These are phyloP conservation scores for Epichloe typhina DNA, from an alignment of 2,329 filamentous ascomycete genomes.

Conservation along the genomic window DNA sequence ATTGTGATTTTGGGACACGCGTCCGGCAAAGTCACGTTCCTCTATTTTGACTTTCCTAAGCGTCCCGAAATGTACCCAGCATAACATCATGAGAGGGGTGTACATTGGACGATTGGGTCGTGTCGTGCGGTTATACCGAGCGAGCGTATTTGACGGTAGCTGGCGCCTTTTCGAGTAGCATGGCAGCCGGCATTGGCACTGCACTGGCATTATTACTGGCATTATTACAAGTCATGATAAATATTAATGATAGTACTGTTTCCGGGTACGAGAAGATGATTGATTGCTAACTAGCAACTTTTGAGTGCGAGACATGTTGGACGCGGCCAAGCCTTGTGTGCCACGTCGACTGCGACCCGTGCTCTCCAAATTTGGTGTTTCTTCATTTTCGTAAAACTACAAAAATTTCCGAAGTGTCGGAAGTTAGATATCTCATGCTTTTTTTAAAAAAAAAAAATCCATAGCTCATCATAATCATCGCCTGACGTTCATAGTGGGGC, in stretches of 20 bases:
- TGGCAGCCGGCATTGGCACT: not conserved
- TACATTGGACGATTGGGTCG: not conserved
- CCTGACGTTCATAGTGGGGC: not conserved
- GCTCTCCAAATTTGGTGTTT: not conserved
- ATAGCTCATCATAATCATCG: not conserved
- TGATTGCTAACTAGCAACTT: not conserved
- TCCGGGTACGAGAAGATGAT: not conserved
- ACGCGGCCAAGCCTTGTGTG: not conserved
- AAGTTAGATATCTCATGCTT: not conserved
- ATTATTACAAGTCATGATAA: not conserved
- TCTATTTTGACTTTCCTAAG: conserved; percentile 6
- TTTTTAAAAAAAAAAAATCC: not conserved
- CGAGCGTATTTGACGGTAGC: not conserved
- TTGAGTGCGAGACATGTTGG: not conserved
- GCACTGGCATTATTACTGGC: not conserved
- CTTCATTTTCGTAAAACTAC: not conserved
- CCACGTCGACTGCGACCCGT: not conserved
- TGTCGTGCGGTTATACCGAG: not conserved
- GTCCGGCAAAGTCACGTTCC: conserved; percentile 7
- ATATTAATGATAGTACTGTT: too few species aligned
- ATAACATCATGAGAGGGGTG: not conserved
- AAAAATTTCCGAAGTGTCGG: not conserved
- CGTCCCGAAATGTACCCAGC: conserved; percentile 3
- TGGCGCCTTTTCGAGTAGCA: not conserved
- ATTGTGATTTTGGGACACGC: conserved; percentile 7